Conservation (phyloP, 2,329 filamentous ascomycete species). For the Diaporthe ilicicola region DNA sequence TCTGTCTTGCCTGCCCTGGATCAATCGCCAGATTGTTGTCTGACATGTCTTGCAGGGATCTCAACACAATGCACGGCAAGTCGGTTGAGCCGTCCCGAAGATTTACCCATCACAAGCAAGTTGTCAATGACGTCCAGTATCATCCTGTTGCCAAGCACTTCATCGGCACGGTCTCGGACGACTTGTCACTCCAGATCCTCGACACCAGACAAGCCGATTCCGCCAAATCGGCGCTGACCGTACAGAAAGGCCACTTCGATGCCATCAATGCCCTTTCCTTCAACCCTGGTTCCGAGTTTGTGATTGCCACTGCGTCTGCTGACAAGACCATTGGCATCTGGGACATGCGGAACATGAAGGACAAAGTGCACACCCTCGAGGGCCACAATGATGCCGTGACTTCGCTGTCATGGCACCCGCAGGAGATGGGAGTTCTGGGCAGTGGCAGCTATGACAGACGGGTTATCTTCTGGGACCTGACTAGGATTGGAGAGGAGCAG, state of each 20-base stretch:
- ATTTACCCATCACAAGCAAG: slow-evolving; percentile 87
- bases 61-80: slow-evolving; percentile 60
- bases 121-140: slow-evolving; percentile 97
- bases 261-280: slow-evolving; percentile 97
- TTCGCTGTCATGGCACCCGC: slow-evolving; percentile 93
- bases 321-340: slow-evolving; percentile 96
- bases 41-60: slow-evolving; percentile 21
- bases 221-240: slow-evolving; percentile 73
- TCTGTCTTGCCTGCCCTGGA: not conserved
- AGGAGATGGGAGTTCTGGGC: slow-evolving; percentile 86
- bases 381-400: slow-evolving; percentile 91
- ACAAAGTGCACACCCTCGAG: slow-evolving; percentile 89
- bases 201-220: slow-evolving; percentile 78
- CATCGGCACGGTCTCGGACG: slow-evolving; percentile 94
- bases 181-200: slow-evolving; percentile 90
- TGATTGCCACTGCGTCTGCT: slow-evolving; percentile 91
- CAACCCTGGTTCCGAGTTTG: slow-evolving; percentile 88
- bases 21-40: not conserved
- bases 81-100: slow-evolving; percentile 75
- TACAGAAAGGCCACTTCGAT: slow-evolving; percentile 81
- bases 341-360: slow-evolving; percentile 91
- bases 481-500: slow-evolving; percentile 91
- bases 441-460: slow-evolving; percentile 93
- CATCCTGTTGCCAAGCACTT: slow-evolving; percentile 86
- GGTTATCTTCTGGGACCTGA: slow-evolving; percentile 96